Evolutionary conservation across 1,284 basidiomycete species (phyloP), one percentile per base, ranked within the genome.

Genomic region (Taiwanofungus camphoratus): DNA sequence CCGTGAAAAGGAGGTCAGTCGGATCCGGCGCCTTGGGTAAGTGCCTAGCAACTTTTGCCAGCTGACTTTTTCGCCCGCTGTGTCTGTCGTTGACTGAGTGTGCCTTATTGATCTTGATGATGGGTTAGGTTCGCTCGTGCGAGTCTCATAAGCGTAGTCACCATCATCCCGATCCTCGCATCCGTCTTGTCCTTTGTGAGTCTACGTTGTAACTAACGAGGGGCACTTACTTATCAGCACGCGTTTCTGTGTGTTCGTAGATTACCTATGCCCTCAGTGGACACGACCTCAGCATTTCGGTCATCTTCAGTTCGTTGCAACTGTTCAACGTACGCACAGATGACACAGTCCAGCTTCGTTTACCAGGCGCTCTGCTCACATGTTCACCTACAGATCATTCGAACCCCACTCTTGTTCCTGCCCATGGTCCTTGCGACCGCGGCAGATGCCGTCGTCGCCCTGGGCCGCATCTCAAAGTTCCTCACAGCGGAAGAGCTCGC

Each of bases 271-370:
- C 74, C 1, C 63, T 82, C 11, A 77, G 69, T 21, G 79, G 81
- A 2, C 80, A 89, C 58, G 54, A 70, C 2, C 73, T 90, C 29
- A 74, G 81, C 52, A 67, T 86, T 5, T 81, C 83, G 2, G 71
- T 75, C 52, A 82, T 91, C 48, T 92, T 92, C 63, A 75, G 76
- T 13, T 79, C 80, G 9, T 62, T 92, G 11, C 79, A 86, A 48
- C 71, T 84, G 46, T 88, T 91, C 71, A 83, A 85, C 54, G 77
- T 89, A 42, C 50, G 77, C 57, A n/a, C n/a, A n/a, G n/a, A n/a
- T n/a, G n/a, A n/a, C n/a, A n/a, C n/a, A n/a, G n/a, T n/a, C n/a
- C n/a, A 11, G 12, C 19, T 12, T 33, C 20, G 41, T 16, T 22
- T 36, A 41, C 16, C 38, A 21, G n/a, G 20, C 36, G 19, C 15